Evolutionary conservation across 83 land plant genomes (phyloP).

Genomic region (Picea mariana): DNA sequence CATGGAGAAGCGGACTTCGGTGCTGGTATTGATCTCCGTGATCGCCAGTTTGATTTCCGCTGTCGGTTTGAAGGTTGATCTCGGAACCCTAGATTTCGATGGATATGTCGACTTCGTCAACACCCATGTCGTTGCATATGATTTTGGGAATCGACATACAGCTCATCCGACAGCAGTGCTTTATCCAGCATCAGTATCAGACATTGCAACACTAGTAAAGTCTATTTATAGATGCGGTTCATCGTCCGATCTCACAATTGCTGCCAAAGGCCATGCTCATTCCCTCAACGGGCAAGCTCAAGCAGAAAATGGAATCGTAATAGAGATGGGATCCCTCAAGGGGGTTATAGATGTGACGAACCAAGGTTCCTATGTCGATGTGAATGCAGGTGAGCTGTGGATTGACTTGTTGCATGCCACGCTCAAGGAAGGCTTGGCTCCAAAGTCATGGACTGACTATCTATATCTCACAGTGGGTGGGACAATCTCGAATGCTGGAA

Average conservation of each 20-base stretch:
- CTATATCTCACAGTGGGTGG: slow-evolving; percentile 15
- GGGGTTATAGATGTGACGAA: neutral
- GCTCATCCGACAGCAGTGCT: slow-evolving; percentile 5
- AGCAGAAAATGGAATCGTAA: slow-evolving; percentile 54
- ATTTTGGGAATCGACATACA: neutral
- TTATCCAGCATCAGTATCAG: slow-evolving; percentile 35
- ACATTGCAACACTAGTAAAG: slow-evolving; percentile 27
- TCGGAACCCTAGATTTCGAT: neutral
- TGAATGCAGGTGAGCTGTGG: slow-evolving; percentile 70
- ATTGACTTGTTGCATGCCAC: slow-evolving; percentile 58
- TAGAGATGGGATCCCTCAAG: slow-evolving; percentile 51
- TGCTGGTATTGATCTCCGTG: neutral
- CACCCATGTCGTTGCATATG: neutral
- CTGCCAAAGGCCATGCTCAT: slow-evolving; percentile 67
- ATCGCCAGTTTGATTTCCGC: slow-evolving; percentile 8
- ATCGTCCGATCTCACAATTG: slow-evolving; percentile 24
- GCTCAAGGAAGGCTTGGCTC: slow-evolving; percentile 29
- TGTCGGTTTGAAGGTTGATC: neutral
- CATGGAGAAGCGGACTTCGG: neutral
- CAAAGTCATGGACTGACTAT: slow-evolving; percentile 74
- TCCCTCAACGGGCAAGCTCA: slow-evolving; percentile 64
- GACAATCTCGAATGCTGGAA: no score
- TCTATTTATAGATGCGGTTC: slow-evolving; percentile 19
- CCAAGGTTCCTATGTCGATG: no score
- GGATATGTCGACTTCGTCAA: neutral